Percentiles rank a stretch among this genome's conserved stretches.
Evolutionary conservation across 257 asterid species (phyloP).

Genomic region (Solanum peruvianum): DNA sequence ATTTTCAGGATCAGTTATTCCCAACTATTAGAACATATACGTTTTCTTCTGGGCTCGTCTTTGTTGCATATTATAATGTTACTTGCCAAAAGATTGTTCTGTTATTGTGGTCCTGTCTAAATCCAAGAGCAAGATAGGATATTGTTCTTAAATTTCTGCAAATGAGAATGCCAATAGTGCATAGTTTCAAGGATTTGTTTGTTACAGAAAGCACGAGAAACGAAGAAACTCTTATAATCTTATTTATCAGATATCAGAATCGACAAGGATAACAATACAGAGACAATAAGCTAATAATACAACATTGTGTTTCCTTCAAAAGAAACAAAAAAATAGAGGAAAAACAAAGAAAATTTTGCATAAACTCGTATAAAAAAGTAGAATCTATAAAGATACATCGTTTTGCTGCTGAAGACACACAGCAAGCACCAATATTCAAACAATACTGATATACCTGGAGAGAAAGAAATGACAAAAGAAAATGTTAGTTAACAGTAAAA

Average conservation of each 20-base stretch:
- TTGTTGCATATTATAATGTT: neutral
- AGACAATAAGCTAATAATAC: constrained; percentile 6
- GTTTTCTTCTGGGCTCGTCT: neutral
- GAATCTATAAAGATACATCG: neutral
- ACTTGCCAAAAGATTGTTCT: neutral
- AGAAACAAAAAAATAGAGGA: neutral
- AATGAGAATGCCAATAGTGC: neutral
- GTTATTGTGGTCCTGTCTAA: neutral
- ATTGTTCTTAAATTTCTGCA: neutral
- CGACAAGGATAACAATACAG: neutral
- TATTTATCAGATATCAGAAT: constrained; percentile 6
- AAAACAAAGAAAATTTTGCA: neutral
- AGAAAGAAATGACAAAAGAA: neutral
- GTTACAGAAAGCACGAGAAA: neutral
- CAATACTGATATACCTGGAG: neutral
- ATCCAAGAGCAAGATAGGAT: neutral
- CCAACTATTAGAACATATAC: neutral
- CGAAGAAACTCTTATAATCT: neutral
- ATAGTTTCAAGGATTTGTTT: neutral
- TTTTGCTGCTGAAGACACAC: neutral
- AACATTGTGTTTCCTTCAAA: neutral
- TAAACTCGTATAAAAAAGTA: neutral
- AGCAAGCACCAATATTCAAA: neutral
- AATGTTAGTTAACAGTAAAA: neutral
- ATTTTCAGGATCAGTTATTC: neutral